Evolutionary conservation across 257 asterid species (phyloP), one percentile per base, ranked within the genome.

Genomic region (Catharanthus roseus): DNA sequence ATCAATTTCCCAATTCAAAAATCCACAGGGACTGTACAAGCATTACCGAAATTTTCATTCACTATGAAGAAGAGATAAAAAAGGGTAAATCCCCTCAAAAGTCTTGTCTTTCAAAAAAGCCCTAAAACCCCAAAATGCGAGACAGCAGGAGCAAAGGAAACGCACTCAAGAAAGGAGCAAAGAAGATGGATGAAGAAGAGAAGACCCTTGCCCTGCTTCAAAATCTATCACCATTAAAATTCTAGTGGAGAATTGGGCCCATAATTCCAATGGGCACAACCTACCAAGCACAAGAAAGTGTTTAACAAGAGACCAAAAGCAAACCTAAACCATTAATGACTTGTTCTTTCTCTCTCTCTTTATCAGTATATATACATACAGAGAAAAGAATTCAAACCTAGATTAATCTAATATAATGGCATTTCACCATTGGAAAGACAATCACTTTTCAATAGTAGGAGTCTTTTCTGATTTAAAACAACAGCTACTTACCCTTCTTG

Each of bases 161-260:
- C 67, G 77, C 72, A 65, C 54, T 28, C 70, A 65, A 41, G 15
- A 64, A 65, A 28, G 10, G 39, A 68, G 63, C 54, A 72, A 71
- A 39, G 70, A 74, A 57, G 74, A 65, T 45, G 68, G 80, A 73
- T 56, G 41, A 70, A n/a, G n/a, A n/a, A n/a, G n/a, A n/a, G n/a
- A n/a, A 78, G 82, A 78, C 77, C 53, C 69, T 29, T 71, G 13
- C 18, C 69, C 69, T 58, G 44, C 21, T 29, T 38, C 42, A 38
- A n/a, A 57, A 76, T 73, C 61, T 54, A 34, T 26, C 78, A 79
- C 86, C 85, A 83, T 79, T 75, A 74, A 75, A 76, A 69, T 54
- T 71, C 36, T 64, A 78, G 90, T 87, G 90, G 90, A 77, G 39
- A 71, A 63, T 38, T 73, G 92, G 92, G 88, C 88, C 90, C 92